Conservation (phyloP, 129 eudicot genomes). For the Kitagawia praeruptora region DNA sequence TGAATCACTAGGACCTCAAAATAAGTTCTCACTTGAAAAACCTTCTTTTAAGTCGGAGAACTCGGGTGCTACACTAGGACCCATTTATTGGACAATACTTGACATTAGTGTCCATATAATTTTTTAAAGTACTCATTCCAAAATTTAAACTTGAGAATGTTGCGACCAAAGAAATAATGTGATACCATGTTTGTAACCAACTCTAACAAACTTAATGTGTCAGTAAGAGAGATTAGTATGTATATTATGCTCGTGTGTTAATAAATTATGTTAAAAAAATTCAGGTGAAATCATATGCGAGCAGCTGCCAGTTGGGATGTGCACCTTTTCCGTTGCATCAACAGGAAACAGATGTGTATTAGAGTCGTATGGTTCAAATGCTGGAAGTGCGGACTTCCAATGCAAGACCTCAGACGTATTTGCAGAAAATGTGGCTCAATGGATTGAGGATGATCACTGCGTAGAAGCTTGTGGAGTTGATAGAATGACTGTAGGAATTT, state of each 20-base stretch:
- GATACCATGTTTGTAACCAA: background rate
- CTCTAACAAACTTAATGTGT: background rate
- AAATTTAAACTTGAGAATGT: too few species aligned
- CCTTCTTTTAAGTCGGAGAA: too few species aligned
- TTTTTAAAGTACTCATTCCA: too few species aligned
- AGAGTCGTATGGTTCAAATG: conserved; percentile 26
- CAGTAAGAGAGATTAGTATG: background rate
- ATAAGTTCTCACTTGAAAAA: too few species aligned
- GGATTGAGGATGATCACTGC: conserved; percentile 57
- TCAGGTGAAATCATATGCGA: conserved; percentile 58
- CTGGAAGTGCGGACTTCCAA: conserved; percentile 24
- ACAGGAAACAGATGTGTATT: conserved; percentile 49
- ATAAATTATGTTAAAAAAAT: background rate
- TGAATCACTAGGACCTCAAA: too few species aligned
- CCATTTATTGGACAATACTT: too few species aligned
- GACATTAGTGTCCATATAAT: too few species aligned
- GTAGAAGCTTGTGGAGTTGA: conserved; percentile 45
- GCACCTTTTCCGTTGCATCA: conserved; percentile 47
- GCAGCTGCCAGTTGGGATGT: conserved; percentile 36
- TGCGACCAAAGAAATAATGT: background rate
- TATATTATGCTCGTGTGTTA: background rate
- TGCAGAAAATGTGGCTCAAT: conserved; percentile 26
- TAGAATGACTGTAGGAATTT: conserved; percentile 46
- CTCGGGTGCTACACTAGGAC: background rate
- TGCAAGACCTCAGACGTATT: conserved; percentile 57